These are phyloP conservation scores for Carex scoparia DNA, from an alignment of 176 grass and related monocot genomes.

Conservation along the genomic window DNA sequence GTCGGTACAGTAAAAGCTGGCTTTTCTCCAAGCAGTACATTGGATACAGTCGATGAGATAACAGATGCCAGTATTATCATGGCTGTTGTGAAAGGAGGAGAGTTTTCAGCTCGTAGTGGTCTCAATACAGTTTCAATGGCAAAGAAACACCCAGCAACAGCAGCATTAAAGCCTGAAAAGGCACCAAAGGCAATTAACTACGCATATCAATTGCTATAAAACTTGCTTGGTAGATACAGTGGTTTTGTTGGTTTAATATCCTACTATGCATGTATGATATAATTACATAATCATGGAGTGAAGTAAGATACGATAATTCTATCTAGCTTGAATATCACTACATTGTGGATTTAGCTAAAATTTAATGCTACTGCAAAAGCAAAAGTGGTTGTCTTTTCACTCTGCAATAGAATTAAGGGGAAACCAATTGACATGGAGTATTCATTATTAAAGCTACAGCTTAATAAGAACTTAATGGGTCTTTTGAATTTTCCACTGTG, in stretches of 20 bases:
- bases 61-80: conserved; percentile 98
- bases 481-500: neutral
- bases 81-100: conserved; percentile 89
- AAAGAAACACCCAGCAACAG: conserved; percentile 95
- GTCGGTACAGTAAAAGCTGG: conserved; percentile 88
- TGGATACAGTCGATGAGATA: conserved; percentile 95
- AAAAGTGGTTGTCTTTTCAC: neutral
- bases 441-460: neutral
- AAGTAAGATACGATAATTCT: neutral
- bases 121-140: conserved; percentile 96
- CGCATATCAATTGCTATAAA: neutral
- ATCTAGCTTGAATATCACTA: neutral
- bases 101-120: conserved; percentile 93
- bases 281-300: neutral
- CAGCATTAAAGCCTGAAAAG: conserved; percentile 90
- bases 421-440: neutral
- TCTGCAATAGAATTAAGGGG: neutral
- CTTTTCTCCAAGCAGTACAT: conserved; percentile 91
- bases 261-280: neutral
- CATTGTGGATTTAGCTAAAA: neutral
- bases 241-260: neutral
- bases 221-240: neutral
- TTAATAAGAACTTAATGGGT: neutral
- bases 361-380: neutral
- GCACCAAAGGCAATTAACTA: neutral